Evolutionary conservation across 23 red algal species (phyloP), one percentile per base, ranked within the genome.

Genomic region (Agarophyton chilense): DNA sequence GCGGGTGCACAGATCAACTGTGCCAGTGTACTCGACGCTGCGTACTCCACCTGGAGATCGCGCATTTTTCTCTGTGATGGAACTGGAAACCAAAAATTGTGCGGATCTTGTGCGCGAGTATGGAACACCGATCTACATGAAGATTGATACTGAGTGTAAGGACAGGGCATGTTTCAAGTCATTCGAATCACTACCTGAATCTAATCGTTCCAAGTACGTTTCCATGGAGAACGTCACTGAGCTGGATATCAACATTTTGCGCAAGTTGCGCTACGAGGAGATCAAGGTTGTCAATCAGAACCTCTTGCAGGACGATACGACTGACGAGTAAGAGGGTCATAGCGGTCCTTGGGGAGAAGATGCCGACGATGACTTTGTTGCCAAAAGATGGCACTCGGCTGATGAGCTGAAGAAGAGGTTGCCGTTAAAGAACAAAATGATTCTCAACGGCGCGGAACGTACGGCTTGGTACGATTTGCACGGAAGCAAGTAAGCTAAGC

Each of bases 331-430:
- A 45, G 70, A 51, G 36, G 58, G 51, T 28, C 68, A 74, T 18
- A 74, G 68, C 47, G 87, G 87, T 13, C 87, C 87, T 52, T 91
- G 73, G 73, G 87, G 87, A 1, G 87, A 91, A n/a, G 73, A 79
- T 1, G 87, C 87, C 22, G 57, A 43, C 5, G 87, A 91, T 49
- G 77, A 38, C 26, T 60, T 80, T 44, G 17, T 14, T 19, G 87
- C 75, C 21, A 60, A 72, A 24, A 76, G 47, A 68, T 91, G 87
- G 87, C 54, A 63, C 6, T 49, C 53, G 16, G 72, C 72, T 9
- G 75, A 77, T 50, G 72, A 81, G 26, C 2, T 91, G 72, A 68
- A 68, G 29, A 63, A 60, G 0, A 79, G 73, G 40, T 74, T 91
- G 2, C 87, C 87, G 36, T 22, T 91, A 8, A 44, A 55, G 25